Conservation (phyloP, 2,329 filamentous ascomycete species). For the Periconia sp. region DNA sequence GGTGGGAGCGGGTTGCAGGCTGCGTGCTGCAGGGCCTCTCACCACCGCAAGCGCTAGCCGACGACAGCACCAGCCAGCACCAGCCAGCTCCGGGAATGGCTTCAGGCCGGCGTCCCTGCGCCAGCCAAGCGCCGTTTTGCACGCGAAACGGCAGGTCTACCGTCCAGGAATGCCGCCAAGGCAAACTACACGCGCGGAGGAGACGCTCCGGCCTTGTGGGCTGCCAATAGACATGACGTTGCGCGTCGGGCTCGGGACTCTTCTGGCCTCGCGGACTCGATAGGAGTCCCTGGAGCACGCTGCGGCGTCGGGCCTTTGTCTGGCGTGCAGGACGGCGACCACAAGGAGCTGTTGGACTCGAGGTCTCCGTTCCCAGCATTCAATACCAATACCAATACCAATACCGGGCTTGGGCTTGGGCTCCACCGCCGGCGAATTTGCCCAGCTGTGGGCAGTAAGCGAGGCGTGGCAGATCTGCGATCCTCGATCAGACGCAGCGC, state of each 20-base stretch:
- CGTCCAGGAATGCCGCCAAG: not conserved
- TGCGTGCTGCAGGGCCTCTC: conserved; percentile 13
- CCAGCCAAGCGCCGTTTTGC: not conserved
- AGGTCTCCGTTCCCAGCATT: too few species aligned
- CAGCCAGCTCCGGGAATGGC: conserved; percentile 12
- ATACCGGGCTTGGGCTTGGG: too few species aligned
- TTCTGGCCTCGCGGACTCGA: too few species aligned
- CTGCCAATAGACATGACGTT: not conserved
- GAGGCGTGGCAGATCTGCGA: conserved; percentile 10
- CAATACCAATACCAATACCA: too few species aligned
- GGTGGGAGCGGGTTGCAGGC: conserved; percentile 2
- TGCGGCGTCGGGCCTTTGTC: too few species aligned
- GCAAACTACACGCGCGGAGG: not conserved
- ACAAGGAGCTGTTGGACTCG: too few species aligned
- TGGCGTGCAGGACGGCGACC: too few species aligned
- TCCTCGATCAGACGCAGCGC: conserved; percentile 22
- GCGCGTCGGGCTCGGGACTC: too few species aligned
- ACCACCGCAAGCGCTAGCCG: not conserved
- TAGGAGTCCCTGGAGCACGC: too few species aligned
- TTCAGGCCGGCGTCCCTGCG: conserved; percentile 4
- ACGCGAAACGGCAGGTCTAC: conserved; percentile 1
- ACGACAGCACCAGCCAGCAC: conserved; percentile 5
- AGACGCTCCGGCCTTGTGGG: not conserved
- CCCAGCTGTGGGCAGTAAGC: not conserved
- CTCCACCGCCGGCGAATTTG: too few species aligned